Conservation (phyloP, 805 yeast genomes). For the Saturnispora bothae region DNA sequence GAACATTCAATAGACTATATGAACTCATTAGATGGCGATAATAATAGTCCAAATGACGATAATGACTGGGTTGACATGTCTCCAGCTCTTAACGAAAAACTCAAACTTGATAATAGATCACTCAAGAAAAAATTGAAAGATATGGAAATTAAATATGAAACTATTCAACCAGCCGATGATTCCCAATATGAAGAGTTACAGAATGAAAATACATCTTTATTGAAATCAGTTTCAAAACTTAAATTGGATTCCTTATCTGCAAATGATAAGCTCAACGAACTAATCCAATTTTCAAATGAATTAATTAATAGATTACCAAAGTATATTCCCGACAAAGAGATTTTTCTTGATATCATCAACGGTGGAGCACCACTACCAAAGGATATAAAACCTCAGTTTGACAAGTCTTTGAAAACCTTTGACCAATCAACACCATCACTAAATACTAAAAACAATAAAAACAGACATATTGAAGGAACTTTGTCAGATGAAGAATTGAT, state of each 20-base stretch:
- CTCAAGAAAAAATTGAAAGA: slow-evolving; percentile 12
- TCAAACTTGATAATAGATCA: slow-evolving; percentile 12
- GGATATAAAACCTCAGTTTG: slow-evolving; percentile 5
- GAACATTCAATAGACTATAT: slow-evolving; percentile 2
- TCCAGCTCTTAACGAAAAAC: slow-evolving; percentile 7
- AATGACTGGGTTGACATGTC: slow-evolving; percentile 14
- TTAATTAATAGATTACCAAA: slow-evolving; percentile 12
- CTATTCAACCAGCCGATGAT: slow-evolving; percentile 10
- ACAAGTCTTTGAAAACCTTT: slow-evolving; percentile 6
- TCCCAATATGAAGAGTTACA: slow-evolving; percentile 11
- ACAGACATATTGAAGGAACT: slow-evolving; percentile 12
- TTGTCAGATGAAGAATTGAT: slow-evolving; percentile 21
- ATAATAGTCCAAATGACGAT: slow-evolving; percentile 7
- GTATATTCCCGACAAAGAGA: slow-evolving; percentile 7
- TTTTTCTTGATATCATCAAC: slow-evolving; percentile 3
- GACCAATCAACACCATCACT: too few relatives aligned
- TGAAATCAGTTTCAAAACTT: slow-evolving; percentile 8
- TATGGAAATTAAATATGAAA: slow-evolving; percentile 14
- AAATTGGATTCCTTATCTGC: slow-evolving; percentile 7
- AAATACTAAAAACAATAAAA: background rate
- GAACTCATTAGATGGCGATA: slow-evolving; percentile 7
- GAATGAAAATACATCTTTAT: slow-evolving; percentile 10
- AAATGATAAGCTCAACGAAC: slow-evolving; percentile 4
- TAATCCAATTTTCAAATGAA: slow-evolving; percentile 1
- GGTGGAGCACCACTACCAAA: slow-evolving; percentile 8